Conservation (phyloP, 2,329 filamentous ascomycete species). For the Neurospora crassa region DNA sequence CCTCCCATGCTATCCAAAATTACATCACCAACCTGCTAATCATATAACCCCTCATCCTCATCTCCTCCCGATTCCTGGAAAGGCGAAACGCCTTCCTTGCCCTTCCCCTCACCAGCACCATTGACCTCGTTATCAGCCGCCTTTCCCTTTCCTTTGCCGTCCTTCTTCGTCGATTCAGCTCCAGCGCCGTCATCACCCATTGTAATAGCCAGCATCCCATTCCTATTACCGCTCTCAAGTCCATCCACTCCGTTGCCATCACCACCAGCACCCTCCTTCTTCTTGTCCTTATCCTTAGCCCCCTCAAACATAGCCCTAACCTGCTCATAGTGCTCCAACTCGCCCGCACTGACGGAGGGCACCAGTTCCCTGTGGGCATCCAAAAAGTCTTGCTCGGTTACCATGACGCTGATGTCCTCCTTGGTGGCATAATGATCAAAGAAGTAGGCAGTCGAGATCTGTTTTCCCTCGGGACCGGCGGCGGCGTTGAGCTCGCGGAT, state of each 20-base stretch:
- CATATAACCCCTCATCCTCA: constrained; percentile 48
- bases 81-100: constrained; percentile 39
- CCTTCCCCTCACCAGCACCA: constrained; percentile 42
- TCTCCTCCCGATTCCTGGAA: constrained; percentile 46
- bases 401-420: constrained; percentile 77
- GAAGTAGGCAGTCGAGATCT: constrained; percentile 79
- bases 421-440: constrained; percentile 85
- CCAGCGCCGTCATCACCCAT: not conserved
- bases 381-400: constrained; percentile 81
- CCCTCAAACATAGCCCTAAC: constrained; percentile 80
- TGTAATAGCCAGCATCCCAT: constrained; percentile 15
- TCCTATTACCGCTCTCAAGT: constrained; percentile 18
- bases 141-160: constrained; percentile 27
- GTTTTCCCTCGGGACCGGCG: constrained; percentile 2
- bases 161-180: constrained; percentile 4
- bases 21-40: constrained; percentile 21
- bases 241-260: constrained; percentile 11
- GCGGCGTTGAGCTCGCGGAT: constrained; percentile 58
- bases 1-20: constrained; percentile 1
- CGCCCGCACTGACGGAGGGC: constrained; percentile 87
- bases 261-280: constrained; percentile 22
- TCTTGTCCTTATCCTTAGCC: constrained; percentile 33
- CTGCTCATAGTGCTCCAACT: constrained; percentile 81
- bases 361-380: constrained; percentile 76
- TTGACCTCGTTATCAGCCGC: constrained; percentile 26